These are phyloP conservation scores for Neonectria faginata DNA, from an alignment of 2,329 filamentous ascomycete species.

Conservation along the genomic window DNA sequence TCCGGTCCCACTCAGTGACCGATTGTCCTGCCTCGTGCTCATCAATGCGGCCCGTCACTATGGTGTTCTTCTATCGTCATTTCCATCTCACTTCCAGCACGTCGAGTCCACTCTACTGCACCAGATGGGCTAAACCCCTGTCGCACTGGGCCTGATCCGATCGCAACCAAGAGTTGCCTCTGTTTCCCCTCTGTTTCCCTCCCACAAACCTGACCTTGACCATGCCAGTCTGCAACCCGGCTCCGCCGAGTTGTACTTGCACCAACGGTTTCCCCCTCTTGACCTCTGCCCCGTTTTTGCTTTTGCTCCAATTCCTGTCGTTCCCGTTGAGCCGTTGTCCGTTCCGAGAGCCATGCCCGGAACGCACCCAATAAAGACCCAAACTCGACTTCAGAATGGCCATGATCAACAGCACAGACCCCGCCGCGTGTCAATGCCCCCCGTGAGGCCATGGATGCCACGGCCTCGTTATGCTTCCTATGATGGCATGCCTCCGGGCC, in stretches of 20 bases:
- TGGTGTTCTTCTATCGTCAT: slow-evolving; percentile 1
- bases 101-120: neutral
- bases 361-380: slow-evolving; percentile 12
- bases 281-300: slow-evolving; percentile 17
- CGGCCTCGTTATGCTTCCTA: neutral
- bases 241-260: neutral
- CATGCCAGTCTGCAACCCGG: slow-evolving; percentile 18
- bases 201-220: slow-evolving; percentile 20
- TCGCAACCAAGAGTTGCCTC: neutral
- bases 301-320: neutral
- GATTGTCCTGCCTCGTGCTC: slow-evolving; percentile 1
- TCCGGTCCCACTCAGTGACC: neutral
- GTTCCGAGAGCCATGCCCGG: neutral
- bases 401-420: neutral
- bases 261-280: slow-evolving; percentile 12
- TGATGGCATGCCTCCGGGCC: neutral
- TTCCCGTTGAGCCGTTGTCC: slow-evolving; percentile 14
- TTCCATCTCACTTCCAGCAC: slow-evolving; percentile 1
- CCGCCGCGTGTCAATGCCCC: neutral
- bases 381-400: neutral
- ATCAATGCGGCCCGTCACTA: neutral
- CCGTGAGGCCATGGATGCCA: neutral
- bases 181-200: slow-evolving; percentile 10
- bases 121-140: neutral
- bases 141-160: slow-evolving; percentile 7